Base-by-base conservation (phyloP, 441 rosid genomes). In the Cnidoscolus chayamansa region DNA sequence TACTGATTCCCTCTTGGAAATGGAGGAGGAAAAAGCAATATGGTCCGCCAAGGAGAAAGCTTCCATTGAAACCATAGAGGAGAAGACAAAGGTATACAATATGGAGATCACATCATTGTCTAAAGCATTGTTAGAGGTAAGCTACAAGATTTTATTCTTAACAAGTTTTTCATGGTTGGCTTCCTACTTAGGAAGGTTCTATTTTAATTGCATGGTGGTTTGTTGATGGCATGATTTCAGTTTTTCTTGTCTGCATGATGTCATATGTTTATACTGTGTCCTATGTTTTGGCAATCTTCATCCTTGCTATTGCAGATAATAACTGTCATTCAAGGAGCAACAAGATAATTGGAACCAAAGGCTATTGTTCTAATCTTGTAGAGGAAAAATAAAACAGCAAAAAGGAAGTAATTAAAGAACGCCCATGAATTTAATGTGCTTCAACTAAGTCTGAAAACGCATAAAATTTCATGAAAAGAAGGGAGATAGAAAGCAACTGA, bases 1-100 rank as follows among this genome's bases (percentile, higher is more conserved):
- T 63, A 85, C 84, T 16, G 80, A 88, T 80, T 84, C 97, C 37
- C 91, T 94, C 72, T 81, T 90, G 84, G 94, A 90, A 79, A 89
- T 92, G 85, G 99, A 92, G 82, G 97, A 92, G 81, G 97, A 90
- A 80, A 94, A 83, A 84, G 93, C 94, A 56, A 85, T 92, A 80
- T 89, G 91, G 94, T 78, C 73, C 78, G 82, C 90, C 31, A 92
- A 84, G 82, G 97, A 92, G 85, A 89, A 84, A 84, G 88, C 83
- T 81, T 86, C 84, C 43, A 63, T 85, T 60, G 81, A 80, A 76
- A 86, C 90, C 64, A 81, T 86, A 63, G 90, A 90, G 78, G 90
- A 87, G 84, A 88, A 86, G 72, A 77, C 83, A 71, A 83, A 78
- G 53, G 76, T 72, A 51, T 73, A 78, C 66, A 79, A 79, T 58